Percentiles rank a stretch among this genome's conserved stretches.
Evolutionary conservation across 371 early-diverging fungal species (phyloP).

Genomic region (Apophysomyces trapeziformis): DNA sequence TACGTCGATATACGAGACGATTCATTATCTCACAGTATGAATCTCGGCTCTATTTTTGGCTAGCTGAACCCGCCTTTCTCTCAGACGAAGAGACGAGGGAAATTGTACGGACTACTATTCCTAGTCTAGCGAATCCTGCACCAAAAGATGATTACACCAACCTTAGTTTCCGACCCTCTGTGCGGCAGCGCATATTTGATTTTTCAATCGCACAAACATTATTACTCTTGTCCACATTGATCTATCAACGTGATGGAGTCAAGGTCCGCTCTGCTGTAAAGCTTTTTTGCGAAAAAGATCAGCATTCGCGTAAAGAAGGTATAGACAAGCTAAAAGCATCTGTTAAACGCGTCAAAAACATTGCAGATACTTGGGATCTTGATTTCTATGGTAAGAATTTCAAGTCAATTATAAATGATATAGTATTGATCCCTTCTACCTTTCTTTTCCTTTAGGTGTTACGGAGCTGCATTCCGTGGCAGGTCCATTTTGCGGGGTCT

Average conservation of each 20-base stretch:
- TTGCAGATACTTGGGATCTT: constrained; percentile 29
- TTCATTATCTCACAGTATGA: too few species aligned
- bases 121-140: too few species aligned
- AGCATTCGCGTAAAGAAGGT: background rate
- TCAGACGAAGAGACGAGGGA: too few species aligned
- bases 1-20: too few species aligned
- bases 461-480: constrained; percentile 49
- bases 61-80: too few species aligned
- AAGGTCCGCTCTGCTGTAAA: constrained; percentile 20
- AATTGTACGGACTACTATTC: constrained; percentile 11
- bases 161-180: too few species aligned
- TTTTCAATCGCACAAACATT: constrained; percentile 29
- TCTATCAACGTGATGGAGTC: constrained; percentile 44
- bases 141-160: too few species aligned
- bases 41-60: too few species aligned
- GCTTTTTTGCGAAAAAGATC: background rate
- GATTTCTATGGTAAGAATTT: constrained; percentile 25
- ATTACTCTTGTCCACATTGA: constrained; percentile 22
- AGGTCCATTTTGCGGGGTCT: constrained; percentile 48
- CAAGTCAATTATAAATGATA: too few species aligned
- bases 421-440: too few species aligned
- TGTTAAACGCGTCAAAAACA: constrained; percentile 18
- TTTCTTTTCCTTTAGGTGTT: constrained; percentile 21
- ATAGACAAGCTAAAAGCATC: constrained; percentile 16
- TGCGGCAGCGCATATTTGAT: constrained; percentile 21